Evolutionary conservation across 148 eudicot genomes (phyloP), one percentile per base, ranked within the genome.

Genomic region (Chenopodium formosanum): DNA sequence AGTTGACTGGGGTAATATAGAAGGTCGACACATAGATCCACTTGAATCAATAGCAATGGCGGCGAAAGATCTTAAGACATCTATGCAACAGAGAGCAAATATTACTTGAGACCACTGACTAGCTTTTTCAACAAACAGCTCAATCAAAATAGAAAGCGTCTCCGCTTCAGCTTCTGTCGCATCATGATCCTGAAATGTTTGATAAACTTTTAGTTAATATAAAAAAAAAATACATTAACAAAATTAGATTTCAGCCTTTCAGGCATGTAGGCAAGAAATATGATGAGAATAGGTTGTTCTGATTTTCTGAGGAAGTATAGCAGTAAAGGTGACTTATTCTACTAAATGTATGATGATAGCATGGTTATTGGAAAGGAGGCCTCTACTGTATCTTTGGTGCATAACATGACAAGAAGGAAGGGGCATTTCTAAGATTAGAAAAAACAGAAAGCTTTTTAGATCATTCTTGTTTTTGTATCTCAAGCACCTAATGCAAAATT

Each of bases 31-130:
- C 99, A 94, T 90, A 48, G 88, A 69, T 79, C 95, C 97, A 81
- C 83, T 81, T 75, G 92, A 83, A 81, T 88, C 92, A 79, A 74
- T 89, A 79, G 94, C 88, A 10, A 87, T 84, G 78, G 87, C 83
- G 62, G 99, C 94, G 89, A 96, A 96, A 76, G 98, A 96, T 88
- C 98, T 87, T 50, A 96, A 90, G 37, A 94, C 98, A 77, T 96
- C 99, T 66, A 94, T 85, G 73, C 90, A 87, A 76, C 70, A 90
- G 58, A 94, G 78, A 80, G 95, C 90, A 83, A 88, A 86, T 76
- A 86, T 82, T 58, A 92, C 86, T 90, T 91, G 91, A 76, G 94
- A 91, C 98, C 99, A 96, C 67, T 91, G 90, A 70, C 73, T 85
- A 56, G 80, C 90, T 89, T 90, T 96, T 84, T 96, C 99, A 40